Evolutionary conservation across 2,329 filamentous ascomycete genomes (phyloP), one percentile per base, ranked within the genome.

Genomic region (Sphaceloma murrayae): DNA sequence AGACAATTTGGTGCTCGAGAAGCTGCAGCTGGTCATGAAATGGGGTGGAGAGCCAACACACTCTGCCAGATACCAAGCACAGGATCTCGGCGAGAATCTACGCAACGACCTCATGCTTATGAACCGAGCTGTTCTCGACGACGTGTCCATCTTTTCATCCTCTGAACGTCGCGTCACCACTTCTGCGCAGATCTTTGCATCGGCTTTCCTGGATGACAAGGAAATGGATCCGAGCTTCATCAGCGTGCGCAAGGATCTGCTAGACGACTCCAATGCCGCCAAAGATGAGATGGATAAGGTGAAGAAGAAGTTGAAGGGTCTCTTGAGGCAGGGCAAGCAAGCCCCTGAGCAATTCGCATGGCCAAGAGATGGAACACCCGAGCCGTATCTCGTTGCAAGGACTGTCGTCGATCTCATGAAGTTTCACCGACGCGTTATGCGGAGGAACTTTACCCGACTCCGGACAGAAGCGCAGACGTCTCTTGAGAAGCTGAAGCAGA

Each of bases 231-330:
- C 85, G 17, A 85, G 94, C 55, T 86, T 85, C 52, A 94, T 98
- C 51, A 82, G 79, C 24, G 81, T 96, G 46, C 80, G 91, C 43
- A 98, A 98, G 60, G 88, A 96, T 63, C 73, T 98, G 5, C 69
- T 98, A 2, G 91, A 98, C 60, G 91, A 98, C 60, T 96, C 88
- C 0, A 98, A 98, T 62, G 91, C 91, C 3, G 91, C 91, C 47
- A 98, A 98, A 62, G 91, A 98, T 60, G 87, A 94, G 58, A 98
- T 95, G 84, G 93, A 98, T 66, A 95, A 94, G 65, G 91, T 98
- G 46, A 98, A 98, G 73, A 98, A 98, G 75, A 95, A 94, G 77
- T 74, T 98, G 19, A 98, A 98, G 67, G 81, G 85, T 1, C 72
- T 98, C 14, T 66, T 98, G 47, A 80, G 91, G 21, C 85, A 94